These are phyloP conservation scores for Protea cynaroides DNA, from an alignment of 164 flowering plant genomes.

Conservation along the genomic window DNA sequence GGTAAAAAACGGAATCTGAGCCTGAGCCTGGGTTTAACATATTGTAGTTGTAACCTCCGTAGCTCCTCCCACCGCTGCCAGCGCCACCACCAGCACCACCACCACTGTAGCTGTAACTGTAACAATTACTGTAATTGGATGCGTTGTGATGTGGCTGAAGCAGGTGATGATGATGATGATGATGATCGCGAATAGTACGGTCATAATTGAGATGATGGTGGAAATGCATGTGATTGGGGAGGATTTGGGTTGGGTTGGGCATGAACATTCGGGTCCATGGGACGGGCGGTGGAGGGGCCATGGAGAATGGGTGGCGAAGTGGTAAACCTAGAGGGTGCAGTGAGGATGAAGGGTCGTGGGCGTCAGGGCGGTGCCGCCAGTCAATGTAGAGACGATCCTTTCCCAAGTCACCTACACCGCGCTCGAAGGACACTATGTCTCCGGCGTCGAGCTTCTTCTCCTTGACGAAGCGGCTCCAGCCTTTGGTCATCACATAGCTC, in stretches of 20 bases:
- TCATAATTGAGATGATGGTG: constrained; percentile 3
- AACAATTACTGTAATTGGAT: too few species aligned
- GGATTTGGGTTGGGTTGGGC: constrained; percentile 6
- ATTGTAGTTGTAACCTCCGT: constrained; percentile 10
- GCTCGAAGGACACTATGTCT: constrained; percentile 79
- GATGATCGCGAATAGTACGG: not conserved
- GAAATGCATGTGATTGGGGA: not conserved
- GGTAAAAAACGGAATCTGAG: constrained; percentile 23
- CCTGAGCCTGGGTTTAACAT: constrained; percentile 14
- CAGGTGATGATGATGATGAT: not conserved
- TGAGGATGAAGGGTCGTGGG: not conserved
- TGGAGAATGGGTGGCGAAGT: constrained; percentile 11
- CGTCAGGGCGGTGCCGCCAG: constrained; percentile 70
- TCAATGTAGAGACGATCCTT: constrained; percentile 65
- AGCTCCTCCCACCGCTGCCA: not conserved
- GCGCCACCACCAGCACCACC: not conserved
- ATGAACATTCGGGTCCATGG: constrained; percentile 35
- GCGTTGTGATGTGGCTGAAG: not conserved
- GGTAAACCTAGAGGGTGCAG: constrained; percentile 10
- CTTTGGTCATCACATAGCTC: constrained; percentile 98
- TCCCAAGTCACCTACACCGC: constrained; percentile 48
- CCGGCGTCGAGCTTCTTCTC: constrained; percentile 94
- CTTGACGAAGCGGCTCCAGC: constrained; percentile 95
- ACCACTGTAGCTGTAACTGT: not conserved
- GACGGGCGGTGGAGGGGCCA: constrained; percentile 13